Conservation (phyloP, 371 early-diverging fungal species). For the Mucor mucedo region DNA sequence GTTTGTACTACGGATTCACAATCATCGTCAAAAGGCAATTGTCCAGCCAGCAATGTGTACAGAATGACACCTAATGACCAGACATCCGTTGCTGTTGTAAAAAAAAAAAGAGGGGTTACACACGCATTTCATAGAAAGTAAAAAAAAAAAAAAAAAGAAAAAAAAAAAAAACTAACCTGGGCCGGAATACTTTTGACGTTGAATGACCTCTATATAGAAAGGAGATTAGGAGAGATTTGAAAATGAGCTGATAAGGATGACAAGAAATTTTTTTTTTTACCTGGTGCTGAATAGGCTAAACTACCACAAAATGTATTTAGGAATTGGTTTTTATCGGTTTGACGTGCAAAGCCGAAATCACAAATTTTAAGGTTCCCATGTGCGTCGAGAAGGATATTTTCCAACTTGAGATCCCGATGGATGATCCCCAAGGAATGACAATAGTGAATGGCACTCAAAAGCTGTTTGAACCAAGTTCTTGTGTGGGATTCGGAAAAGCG, state of each 20-base stretch:
- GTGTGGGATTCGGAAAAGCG: conserved; percentile 57
- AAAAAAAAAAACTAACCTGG: conserved; percentile 47
- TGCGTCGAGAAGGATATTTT: conserved; percentile 83
- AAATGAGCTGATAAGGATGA: no score
- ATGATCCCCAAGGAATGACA: conserved; percentile 79
- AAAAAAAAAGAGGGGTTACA: conserved; percentile 8
- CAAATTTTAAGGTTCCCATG: conserved; percentile 78
- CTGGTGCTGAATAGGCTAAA: conserved; percentile 82
- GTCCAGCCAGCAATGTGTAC: conserved; percentile 72
- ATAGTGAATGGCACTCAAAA: conserved; percentile 76
- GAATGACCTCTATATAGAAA: conserved; percentile 58
- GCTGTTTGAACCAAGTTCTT: conserved; percentile 69
- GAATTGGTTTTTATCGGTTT: conserved; percentile 67
- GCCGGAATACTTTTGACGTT: conserved; percentile 73
- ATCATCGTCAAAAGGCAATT: conserved; percentile 81
- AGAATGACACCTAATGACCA: conserved; percentile 84
- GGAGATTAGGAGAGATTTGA: not conserved
- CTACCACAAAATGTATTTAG: conserved; percentile 88
- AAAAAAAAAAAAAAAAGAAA: not conserved
- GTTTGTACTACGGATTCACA: conserved; percentile 63
- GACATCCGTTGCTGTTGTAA: conserved; percentile 66
- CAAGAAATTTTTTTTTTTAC: conserved; percentile 17
- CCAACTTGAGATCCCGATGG: conserved; percentile 84
- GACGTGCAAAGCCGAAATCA: conserved; percentile 90
- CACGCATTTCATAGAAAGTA: not conserved